These are phyloP conservation scores for Colletotrichum caudatum DNA, from an alignment of 2,329 filamentous ascomycete genomes.

Conservation along the genomic window DNA sequence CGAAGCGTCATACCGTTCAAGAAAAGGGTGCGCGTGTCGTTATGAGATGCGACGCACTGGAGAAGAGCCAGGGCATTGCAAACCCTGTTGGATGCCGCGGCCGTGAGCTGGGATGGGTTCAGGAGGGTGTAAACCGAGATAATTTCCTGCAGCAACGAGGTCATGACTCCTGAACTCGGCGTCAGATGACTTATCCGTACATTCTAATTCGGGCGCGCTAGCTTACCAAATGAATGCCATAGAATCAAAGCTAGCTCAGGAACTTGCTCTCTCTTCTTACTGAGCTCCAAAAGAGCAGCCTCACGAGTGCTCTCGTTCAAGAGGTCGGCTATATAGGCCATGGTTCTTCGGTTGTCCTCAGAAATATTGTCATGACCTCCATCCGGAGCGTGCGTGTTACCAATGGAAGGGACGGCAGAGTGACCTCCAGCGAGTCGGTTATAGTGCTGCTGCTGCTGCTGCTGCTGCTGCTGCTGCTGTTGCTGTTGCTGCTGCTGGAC, in stretches of 20 bases:
- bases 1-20: constrained; percentile 78
- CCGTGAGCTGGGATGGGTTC: constrained; percentile 96
- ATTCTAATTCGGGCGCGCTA: background rate
- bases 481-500: constrained; percentile 65
- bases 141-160: constrained; percentile 95
- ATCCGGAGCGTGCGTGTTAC: constrained; percentile 65
- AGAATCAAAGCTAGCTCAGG: constrained; percentile 95
- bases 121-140: constrained; percentile 98
- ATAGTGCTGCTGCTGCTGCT: constrained; percentile 70
- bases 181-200: constrained; percentile 9
- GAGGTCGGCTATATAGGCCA: constrained; percentile 91
- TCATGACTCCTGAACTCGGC: constrained; percentile 85
- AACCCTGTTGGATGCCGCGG: constrained; percentile 95
- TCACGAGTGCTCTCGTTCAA: constrained; percentile 89
- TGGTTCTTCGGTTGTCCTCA: constrained; percentile 92
- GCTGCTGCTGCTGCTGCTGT: constrained; percentile 64
- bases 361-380: constrained; percentile 75
- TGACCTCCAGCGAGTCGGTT: constrained; percentile 78
- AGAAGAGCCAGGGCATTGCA: constrained; percentile 96
- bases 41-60: constrained; percentile 97
- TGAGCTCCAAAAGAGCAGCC: constrained; percentile 91
- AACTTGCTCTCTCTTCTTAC: constrained; percentile 98
- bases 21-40: constrained; percentile 93
- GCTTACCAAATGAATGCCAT: constrained; percentile 97
- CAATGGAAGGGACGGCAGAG: constrained; percentile 61